Evolutionary conservation across 2,329 filamentous ascomycete genomes (phyloP).

Genomic region (Mariannaea elegans): DNA sequence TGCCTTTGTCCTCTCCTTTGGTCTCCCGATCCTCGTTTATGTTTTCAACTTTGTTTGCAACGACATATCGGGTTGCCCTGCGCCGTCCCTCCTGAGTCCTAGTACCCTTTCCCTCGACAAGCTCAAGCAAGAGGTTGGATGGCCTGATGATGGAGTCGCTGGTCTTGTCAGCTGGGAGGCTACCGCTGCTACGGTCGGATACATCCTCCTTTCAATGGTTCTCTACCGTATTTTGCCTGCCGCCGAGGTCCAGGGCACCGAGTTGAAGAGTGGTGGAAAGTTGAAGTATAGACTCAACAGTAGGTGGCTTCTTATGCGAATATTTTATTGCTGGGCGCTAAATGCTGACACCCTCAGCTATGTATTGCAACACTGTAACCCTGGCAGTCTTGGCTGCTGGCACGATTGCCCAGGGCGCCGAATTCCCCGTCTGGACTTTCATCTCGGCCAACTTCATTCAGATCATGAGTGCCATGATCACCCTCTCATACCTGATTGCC

Average conservation of each 20-base stretch:
- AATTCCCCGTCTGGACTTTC: slow-evolving; percentile 91
- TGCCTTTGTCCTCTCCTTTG: slow-evolving; percentile 79
- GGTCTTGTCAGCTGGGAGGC: slow-evolving; percentile 77
- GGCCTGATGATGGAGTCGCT: slow-evolving; percentile 75
- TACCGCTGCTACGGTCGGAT: slow-evolving; percentile 75
- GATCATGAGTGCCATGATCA: slow-evolving; percentile 82
- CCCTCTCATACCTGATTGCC: slow-evolving; percentile 78
- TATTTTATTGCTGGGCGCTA: not conserved
- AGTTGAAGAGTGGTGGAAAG: slow-evolving; percentile 74
- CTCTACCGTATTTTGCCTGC: slow-evolving; percentile 83
- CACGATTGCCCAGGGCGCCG: slow-evolving; percentile 78
- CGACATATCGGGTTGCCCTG: slow-evolving; percentile 89
- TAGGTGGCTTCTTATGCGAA: slow-evolving; percentile 47
- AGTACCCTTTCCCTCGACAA: slow-evolving; percentile 74
- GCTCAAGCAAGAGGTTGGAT: slow-evolving; percentile 83
- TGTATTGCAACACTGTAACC: slow-evolving; percentile 78
- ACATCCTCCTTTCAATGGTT: slow-evolving; percentile 79
- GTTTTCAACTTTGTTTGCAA: slow-evolving; percentile 87
- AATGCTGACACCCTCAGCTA: slow-evolving; percentile 60
- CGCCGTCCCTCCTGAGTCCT: slow-evolving; percentile 80
- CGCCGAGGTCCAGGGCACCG: slow-evolving; percentile 73
- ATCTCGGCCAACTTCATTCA: slow-evolving; percentile 92
- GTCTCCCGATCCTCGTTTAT: slow-evolving; percentile 82
- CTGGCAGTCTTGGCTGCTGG: slow-evolving; percentile 77
- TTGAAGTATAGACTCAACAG: slow-evolving; percentile 86